These are phyloP conservation scores for Keithomyces neogunnii DNA, from an alignment of 2,329 filamentous ascomycete species.

Conservation along the genomic window DNA sequence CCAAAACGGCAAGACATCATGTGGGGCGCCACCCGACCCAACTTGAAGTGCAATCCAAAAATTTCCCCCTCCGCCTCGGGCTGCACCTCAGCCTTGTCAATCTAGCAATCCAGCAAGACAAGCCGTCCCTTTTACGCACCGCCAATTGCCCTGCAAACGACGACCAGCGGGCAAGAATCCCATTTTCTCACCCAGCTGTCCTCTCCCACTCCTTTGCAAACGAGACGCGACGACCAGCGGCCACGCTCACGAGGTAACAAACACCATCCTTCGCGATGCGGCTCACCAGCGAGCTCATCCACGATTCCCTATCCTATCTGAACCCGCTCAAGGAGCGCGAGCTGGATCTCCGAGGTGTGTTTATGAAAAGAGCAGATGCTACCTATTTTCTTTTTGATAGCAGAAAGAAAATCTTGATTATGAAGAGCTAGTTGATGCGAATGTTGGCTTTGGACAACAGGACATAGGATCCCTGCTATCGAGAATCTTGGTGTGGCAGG, in stretches of 20 bases:
- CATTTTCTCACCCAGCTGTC: no score
- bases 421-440: slow-evolving; percentile 73
- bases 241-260: not conserved
- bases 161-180: no score
- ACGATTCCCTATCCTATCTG: slow-evolving; percentile 92
- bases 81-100: slow-evolving; percentile 17
- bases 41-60: slow-evolving; percentile 14
- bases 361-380: slow-evolving; percentile 91
- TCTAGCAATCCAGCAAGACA: not conserved
- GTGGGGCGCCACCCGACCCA: not conserved
- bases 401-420: slow-evolving; percentile 36
- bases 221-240: not conserved
- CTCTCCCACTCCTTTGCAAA: not conserved
- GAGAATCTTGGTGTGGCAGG: slow-evolving; percentile 95
- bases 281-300: slow-evolving; percentile 91
- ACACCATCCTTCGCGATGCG: slow-evolving; percentile 54
- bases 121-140: not conserved
- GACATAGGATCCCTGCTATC: slow-evolving; percentile 94
- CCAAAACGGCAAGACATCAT: not conserved
- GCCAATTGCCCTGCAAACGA: not conserved
- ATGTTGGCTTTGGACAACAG: slow-evolving; percentile 51
- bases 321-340: slow-evolving; percentile 98
- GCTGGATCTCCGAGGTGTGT: slow-evolving; percentile 98
- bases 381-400: slow-evolving; percentile 43
- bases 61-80: slow-evolving; percentile 21